Base-by-base conservation (phyloP, 2,329 filamentous ascomycete genomes). In the Alternaria novae-zelandiae region DNA sequence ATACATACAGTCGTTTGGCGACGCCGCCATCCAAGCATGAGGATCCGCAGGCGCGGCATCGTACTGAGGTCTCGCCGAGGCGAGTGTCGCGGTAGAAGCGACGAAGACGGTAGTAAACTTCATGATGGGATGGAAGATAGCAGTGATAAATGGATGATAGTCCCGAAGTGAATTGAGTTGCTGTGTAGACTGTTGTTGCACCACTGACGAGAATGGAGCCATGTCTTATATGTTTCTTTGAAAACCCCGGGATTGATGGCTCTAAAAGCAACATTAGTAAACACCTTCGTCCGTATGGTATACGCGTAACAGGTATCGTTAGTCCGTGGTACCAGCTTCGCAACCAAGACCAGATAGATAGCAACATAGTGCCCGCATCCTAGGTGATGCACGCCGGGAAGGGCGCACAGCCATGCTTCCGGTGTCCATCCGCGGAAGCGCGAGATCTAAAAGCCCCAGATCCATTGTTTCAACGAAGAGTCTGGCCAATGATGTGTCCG, bases 1-100 rank as follows among this genome's bases (percentile, higher is more conserved):
- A 11, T 28, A 21, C 46, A 51, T 67, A 68, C 70, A 71, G 23
- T 72, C 70, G 26, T 63, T 30, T 5, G 66, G 57, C 4, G 66
- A 69, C 2, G 53, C 59, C 10, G 70, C 55, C 12, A 69, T 66
- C 71, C 70, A 74, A 23, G 58, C 62, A 30, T 72, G 69, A 11
- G 68, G 55, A 21, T 70, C 62, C 3, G 17, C 3, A 4, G 44
- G 20, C 10, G 11, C 44, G 6, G 57, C 32, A 28, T 45, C 36
- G 21, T 67, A 59, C 28, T 68, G 59, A 11, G 60, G 64, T 21
- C 12, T 59, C 4, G 65, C 59, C 8, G 64, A 63, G 15, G n/a
- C 63, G 11, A 68, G 17, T 5, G 62, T 57, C 17, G 53, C 60
- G 5, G 60, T 57, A n/a, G 54, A 32, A 12, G 30, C 30, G 11